These are phyloP conservation scores for Pyrenophora graminea DNA, from an alignment of 2,329 filamentous ascomycete species.

Conservation along the genomic window DNA sequence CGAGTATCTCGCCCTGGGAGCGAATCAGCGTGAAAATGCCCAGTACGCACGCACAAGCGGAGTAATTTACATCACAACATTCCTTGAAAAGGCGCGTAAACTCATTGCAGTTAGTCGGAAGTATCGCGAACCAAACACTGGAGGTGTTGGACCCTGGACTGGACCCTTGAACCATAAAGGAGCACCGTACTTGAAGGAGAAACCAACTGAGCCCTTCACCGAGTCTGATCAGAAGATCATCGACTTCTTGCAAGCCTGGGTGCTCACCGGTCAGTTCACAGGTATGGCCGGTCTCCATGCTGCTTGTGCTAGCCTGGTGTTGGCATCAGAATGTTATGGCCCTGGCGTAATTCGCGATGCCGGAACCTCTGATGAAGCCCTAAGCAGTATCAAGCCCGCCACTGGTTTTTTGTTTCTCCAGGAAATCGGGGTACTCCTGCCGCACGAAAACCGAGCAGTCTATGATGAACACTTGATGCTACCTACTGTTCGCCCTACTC, in stretches of 20 bases:
- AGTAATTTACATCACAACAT: constrained; percentile 40
- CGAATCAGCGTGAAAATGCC: constrained; percentile 1
- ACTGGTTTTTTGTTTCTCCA: constrained; percentile 70
- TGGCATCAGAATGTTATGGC: constrained; percentile 64
- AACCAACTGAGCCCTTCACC: constrained; percentile 51
- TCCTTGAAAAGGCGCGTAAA: constrained; percentile 48
- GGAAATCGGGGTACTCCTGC: constrained; percentile 71
- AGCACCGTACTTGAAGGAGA: constrained; percentile 20
- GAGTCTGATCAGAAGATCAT: constrained; percentile 61
- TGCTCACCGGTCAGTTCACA: constrained; percentile 34
- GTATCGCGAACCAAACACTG: constrained; percentile 39
- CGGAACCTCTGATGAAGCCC: constrained; percentile 17
- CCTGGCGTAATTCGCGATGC: constrained; percentile 35
- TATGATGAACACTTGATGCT: constrained; percentile 62
- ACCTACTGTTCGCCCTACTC: constrained; percentile 52
- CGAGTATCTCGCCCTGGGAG: constrained; percentile 48
- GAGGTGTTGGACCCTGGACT: constrained; percentile 48
- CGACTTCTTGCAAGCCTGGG: constrained; percentile 70
- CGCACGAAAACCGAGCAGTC: constrained; percentile 70
- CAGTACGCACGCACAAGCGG: constrained; percentile 18
- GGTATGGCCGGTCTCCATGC: constrained; percentile 59
- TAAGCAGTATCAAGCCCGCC: constrained; percentile 21
- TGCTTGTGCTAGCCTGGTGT: constrained; percentile 67
- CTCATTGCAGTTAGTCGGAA: constrained; percentile 49
- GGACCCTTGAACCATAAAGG: constrained; percentile 24